Conservation (phyloP, 2,329 filamentous ascomycete species). For the Microdochium trichocladiopsis region DNA sequence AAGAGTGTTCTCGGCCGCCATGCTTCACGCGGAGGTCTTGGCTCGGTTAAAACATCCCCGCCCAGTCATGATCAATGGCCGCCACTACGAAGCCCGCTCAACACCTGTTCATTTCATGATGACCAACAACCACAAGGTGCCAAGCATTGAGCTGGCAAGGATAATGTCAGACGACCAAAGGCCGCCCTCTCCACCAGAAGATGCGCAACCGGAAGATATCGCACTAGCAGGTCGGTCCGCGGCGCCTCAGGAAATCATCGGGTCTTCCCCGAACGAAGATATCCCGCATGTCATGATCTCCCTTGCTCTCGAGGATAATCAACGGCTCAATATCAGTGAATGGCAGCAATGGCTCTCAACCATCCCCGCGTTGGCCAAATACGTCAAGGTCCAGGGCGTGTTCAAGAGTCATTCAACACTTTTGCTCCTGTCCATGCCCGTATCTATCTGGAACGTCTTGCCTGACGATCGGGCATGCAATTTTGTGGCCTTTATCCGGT, state of each 20-base stretch:
- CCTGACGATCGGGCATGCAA: conserved; percentile 50
- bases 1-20: conserved; percentile 49
- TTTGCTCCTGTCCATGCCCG: conserved; percentile 49
- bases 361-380: conserved; percentile 51
- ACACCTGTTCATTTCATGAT: conserved; percentile 58
- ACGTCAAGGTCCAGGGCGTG: conserved; percentile 53
- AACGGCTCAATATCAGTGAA: conserved; percentile 47
- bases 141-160: conserved; percentile 48
- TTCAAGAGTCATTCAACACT: conserved; percentile 56
- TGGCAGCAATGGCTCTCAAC: conserved; percentile 51
- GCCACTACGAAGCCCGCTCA: conserved; percentile 48
- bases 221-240: conserved; percentile 18
- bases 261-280: conserved; percentile 42
- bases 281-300: conserved; percentile 56
- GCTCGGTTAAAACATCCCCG: conserved; percentile 54
- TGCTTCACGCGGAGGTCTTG: conserved; percentile 53
- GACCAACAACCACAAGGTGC: conserved; percentile 51
- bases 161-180: conserved; percentile 22
- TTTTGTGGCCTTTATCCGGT: conserved; percentile 52
- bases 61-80: conserved; percentile 49
- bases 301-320: conserved; percentile 49
- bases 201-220: conserved; percentile 12
- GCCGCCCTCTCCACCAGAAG: conserved; percentile 28
- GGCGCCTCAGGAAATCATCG: conserved; percentile 16
- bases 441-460: conserved; percentile 53